Evolutionary conservation across 2,329 filamentous ascomycete species (phyloP).

Genomic region (Podosphaera xanthii): DNA sequence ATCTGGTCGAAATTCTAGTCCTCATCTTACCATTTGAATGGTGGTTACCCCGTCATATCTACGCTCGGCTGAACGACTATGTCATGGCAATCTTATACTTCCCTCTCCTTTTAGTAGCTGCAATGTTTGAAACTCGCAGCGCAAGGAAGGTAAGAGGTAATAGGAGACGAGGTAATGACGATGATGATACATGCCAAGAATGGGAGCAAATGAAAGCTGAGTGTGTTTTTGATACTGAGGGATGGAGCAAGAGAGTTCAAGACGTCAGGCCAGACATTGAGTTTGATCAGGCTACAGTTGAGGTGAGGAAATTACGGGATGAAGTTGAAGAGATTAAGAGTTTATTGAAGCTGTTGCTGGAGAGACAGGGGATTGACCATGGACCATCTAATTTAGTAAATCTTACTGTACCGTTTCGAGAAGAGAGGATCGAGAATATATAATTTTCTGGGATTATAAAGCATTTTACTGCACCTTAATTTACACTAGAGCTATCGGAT

Average conservation of each 20-base stretch:
- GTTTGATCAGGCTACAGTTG: constrained; percentile 50
- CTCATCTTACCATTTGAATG: constrained; percentile 72
- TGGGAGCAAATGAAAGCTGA: constrained; percentile 67
- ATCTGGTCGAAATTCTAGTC: constrained; percentile 68
- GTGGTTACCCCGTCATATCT: constrained; percentile 55
- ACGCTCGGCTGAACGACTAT: constrained; percentile 66
- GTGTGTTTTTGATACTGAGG: constrained; percentile 60
- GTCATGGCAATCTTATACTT: constrained; percentile 76
- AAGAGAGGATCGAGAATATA: too few relatives aligned
- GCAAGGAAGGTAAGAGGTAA: constrained; percentile 50
- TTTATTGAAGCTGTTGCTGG: constrained; percentile 10
- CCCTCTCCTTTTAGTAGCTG: constrained; percentile 59
- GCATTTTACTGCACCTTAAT: too few relatives aligned
- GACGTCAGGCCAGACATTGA: constrained; percentile 62
- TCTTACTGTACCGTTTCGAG: too few relatives aligned
- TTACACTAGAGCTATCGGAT: too few relatives aligned
- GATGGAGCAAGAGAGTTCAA: constrained; percentile 64
- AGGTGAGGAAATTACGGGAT: constrained; percentile 34
- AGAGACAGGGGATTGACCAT: constrained; percentile 1
- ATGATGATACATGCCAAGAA: constrained; percentile 74
- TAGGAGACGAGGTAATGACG: constrained; percentile 56
- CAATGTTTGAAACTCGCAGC: constrained; percentile 42
- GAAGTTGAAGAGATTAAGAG: constrained; percentile 35
- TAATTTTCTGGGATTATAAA: too few relatives aligned
- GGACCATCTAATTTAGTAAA: too few relatives aligned